These are phyloP conservation scores for Dendrostoma leiphaemia DNA, from an alignment of 2,329 filamentous ascomycete species.

Conservation along the genomic window DNA sequence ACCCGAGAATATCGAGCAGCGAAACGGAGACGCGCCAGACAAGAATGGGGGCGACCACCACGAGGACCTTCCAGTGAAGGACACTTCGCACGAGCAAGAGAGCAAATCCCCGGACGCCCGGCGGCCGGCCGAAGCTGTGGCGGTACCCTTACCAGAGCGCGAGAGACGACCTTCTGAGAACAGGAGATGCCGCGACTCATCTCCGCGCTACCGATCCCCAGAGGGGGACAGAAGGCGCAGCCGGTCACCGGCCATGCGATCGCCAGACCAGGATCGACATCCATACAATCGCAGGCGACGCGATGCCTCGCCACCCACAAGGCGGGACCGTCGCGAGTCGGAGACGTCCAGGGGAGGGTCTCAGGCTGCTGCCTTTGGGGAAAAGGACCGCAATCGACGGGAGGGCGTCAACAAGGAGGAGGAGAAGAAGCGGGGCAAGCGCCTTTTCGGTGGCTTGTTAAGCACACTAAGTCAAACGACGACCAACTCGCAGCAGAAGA, in stretches of 20 bases:
- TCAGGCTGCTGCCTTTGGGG: background rate
- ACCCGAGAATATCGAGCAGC: background rate
- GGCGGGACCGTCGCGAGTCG: constrained; percentile 2
- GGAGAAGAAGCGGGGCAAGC: constrained; percentile 80
- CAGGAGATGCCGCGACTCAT: background rate
- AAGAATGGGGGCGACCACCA: background rate
- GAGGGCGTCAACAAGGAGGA: constrained; percentile 53
- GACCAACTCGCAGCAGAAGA: constrained; percentile 61
- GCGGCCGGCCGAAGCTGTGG: background rate
- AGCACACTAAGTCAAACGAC: constrained; percentile 74
- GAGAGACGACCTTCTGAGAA: background rate
- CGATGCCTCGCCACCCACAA: background rate
- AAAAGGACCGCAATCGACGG: constrained; percentile 31
- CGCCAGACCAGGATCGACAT: constrained; percentile 1
- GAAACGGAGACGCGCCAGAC: background rate
- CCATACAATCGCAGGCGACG: background rate
- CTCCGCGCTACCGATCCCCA: background rate
- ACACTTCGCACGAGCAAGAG: background rate
- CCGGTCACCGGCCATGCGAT: background rate
- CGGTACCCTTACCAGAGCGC: background rate
- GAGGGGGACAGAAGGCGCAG: background rate
- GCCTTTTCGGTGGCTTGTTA: constrained; percentile 81
- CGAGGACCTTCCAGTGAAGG: background rate
- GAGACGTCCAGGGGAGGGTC: constrained; percentile 13
- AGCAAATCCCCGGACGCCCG: background rate